Base-by-base conservation (phyloP, 1,139 yeast genomes). In the Debaryomycetaceae sp. region DNA sequence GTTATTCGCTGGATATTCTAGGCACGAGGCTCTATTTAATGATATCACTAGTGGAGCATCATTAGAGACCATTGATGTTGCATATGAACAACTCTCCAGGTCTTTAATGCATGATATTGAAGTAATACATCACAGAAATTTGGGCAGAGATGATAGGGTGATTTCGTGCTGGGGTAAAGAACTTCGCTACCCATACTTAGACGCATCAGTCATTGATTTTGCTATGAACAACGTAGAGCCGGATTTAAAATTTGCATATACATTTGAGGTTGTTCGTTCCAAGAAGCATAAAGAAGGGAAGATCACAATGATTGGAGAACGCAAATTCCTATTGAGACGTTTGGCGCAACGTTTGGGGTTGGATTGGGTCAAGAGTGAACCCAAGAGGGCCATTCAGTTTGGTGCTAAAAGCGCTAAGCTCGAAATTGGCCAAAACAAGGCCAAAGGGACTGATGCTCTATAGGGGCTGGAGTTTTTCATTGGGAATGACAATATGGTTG, bases 351-450 rank as follows among this genome's bases (percentile, higher is more conserved):
- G 40, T 0, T 57, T 83, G 44, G 80, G 79, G 0, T 62, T 91
- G 37, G 61, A 53, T 0, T 77, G 76, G 63, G 95, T 89, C 0
- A 69, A 82, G 22, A 66, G 70, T 33, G 98, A 93, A 58, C 80
- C 85, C n/a, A 93, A 93, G 59, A 71, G 99, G 41, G 99, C 99
- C 0, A 90, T 93, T 49, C 99, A 93, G 59, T 93, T 93, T 65
- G 99, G 99, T 0, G 87, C 98, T 0, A 83, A 87, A 53, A 86
- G 96, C 58, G 99, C 99, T 1, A 93, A 93, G 61, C 80, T 93
- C 83, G 93, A 87, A 51, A 66, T 78, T 7, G 93, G 91, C 0
- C 80, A 83, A 42, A 80, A 84, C 7, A 81, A 78, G 54, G 65
- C 72, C 27, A 82, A 79, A 54, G 95, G 95, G 1, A 81, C 86